These are phyloP conservation scores for Eucalyptus regnans DNA, from an alignment of 345 rosid species.

Conservation along the genomic window DNA sequence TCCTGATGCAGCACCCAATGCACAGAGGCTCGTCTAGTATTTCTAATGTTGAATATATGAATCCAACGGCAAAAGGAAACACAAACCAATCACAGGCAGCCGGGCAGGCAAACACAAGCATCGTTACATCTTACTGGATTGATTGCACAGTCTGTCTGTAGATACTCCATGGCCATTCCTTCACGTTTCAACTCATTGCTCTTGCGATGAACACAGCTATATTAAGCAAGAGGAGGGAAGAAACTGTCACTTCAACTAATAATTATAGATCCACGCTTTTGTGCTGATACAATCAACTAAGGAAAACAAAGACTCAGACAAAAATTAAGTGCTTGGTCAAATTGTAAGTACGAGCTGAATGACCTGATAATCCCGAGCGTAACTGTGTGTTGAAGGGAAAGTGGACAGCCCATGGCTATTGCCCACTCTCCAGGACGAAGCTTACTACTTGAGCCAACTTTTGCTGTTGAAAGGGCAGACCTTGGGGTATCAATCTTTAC, in stretches of 20 bases:
- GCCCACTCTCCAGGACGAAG: neutral
- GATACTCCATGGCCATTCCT: neutral
- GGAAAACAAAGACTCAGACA: neutral
- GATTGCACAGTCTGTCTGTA: neutral
- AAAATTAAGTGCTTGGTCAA: neutral
- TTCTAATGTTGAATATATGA: neutral
- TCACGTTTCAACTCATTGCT: neutral
- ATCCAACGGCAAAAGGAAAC: neutral
- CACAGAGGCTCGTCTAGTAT: neutral
- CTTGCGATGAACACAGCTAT: neutral
- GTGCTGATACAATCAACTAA: too few species aligned
- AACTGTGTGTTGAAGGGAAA: too few species aligned
- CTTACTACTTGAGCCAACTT: neutral
- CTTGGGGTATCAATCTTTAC: neutral
- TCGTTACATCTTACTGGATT: neutral
- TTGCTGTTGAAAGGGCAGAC: neutral
- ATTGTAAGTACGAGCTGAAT: neutral
- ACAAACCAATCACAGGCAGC: neutral
- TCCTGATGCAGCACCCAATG: neutral
- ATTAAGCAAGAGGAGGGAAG: neutral
- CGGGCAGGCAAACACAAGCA: neutral
- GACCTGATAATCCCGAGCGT: neutral
- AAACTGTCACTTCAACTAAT: too few species aligned
- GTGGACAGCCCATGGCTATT: neutral
- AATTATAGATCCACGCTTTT: too few species aligned